phyloP scores from a whole-genome alignment of 306 rosid genomes.

The Prunus mongolica region DNA sequence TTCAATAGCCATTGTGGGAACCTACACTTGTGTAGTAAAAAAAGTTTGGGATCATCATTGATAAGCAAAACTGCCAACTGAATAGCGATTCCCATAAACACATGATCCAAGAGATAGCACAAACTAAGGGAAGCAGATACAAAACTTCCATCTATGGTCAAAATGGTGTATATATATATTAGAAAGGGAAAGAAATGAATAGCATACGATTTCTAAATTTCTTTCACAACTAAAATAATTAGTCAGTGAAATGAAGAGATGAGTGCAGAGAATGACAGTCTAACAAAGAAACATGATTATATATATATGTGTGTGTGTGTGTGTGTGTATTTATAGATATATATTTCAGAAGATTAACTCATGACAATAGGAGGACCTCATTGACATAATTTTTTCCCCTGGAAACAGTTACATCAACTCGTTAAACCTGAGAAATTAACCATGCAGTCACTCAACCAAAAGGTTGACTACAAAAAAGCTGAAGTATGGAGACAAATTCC shows the following conservation, averaged over 20 bases:
- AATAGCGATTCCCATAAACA: not conserved
- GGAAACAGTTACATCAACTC: not conserved
- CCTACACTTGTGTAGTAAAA: constrained; percentile 35
- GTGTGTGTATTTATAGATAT: too few species aligned
- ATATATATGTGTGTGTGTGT: not conserved
- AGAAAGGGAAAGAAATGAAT: not conserved
- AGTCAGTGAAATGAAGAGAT: not conserved
- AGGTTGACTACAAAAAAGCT: not conserved
- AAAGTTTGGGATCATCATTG: not conserved
- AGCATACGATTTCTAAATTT: not conserved
- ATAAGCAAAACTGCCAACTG: not conserved
- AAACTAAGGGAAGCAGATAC: not conserved
- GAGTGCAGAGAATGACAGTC: not conserved
- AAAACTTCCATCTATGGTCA: not conserved
- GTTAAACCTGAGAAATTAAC: not conserved
- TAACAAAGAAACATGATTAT: not conserved
- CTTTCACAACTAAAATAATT: not conserved
- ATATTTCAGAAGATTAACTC: not conserved
- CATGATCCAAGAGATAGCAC: not conserved
- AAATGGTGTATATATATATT: not conserved
- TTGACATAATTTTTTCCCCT: not conserved
- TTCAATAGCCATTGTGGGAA: constrained; percentile 99
- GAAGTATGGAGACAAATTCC: not conserved
- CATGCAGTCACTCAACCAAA: not conserved
- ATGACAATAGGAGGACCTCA: not conserved